Evolutionary conservation across 257 asterid genomes (phyloP).

Genomic region (Voacanga thouarsii): DNA sequence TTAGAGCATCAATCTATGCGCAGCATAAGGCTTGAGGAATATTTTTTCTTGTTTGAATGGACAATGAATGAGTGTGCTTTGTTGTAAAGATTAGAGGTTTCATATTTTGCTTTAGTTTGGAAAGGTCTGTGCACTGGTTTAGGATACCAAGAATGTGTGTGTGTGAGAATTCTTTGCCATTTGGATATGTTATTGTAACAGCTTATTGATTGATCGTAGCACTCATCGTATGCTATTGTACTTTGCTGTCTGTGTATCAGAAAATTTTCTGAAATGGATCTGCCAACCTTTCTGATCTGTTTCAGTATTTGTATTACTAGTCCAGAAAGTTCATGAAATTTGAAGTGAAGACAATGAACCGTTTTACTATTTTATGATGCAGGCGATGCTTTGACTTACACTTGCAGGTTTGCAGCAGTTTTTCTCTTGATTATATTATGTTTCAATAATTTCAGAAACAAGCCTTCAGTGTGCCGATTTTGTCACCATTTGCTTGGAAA

Average conservation of each 20-base stretch:
- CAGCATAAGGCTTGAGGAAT: constrained; percentile 63
- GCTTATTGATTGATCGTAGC: not conserved
- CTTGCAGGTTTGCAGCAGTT: too few species aligned
- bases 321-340: not conserved
- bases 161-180: not conserved
- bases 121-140: not conserved
- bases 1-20: constrained; percentile 63
- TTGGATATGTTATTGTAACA: not conserved
- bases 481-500: too few species aligned
- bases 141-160: not conserved
- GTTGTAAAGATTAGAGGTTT: not conserved
- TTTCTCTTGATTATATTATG: too few species aligned
- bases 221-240: not conserved
- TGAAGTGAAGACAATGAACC: not conserved
- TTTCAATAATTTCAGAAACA: too few species aligned
- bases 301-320: not conserved
- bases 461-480: too few species aligned
- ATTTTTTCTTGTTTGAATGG: not conserved
- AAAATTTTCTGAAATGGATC: not conserved
- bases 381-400: too few species aligned
- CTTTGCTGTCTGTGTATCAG: not conserved
- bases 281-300: not conserved
- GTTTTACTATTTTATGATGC: too few species aligned
- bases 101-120: not conserved
- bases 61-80: not conserved